Conservation (phyloP, 176 grass and related monocot species). For the Zoysia pacifica region DNA sequence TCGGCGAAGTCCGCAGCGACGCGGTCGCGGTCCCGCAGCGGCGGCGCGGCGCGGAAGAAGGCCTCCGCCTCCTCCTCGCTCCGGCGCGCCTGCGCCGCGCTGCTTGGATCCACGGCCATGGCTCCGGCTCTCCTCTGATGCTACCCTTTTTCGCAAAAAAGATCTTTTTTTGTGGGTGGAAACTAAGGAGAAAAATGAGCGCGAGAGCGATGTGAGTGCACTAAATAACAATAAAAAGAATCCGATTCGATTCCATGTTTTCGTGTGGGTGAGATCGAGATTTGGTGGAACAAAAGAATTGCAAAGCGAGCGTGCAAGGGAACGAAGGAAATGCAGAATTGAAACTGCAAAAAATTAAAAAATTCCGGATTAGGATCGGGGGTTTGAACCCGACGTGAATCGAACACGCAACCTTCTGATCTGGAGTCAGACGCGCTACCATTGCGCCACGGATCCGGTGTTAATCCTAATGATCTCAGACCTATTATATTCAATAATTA, state of each 20-base stretch:
- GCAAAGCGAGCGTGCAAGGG: not conserved
- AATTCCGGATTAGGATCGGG: not conserved
- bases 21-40: constrained; percentile 34
- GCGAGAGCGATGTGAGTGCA: constrained; percentile 1
- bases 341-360: not conserved
- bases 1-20: constrained; percentile 16
- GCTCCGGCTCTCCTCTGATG: not conserved
- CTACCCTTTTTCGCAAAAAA: not conserved
- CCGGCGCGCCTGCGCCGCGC: constrained; percentile 1
- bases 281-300: not conserved
- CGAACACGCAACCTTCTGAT: constrained; percentile 99
- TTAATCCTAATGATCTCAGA: too few relatives aligned
- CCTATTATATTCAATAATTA: too few relatives aligned
- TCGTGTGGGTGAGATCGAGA: not conserved
- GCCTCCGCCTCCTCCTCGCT: constrained; percentile 25
- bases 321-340: not conserved
- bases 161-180: not conserved
- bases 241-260: not conserved
- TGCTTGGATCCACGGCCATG: constrained; percentile 36
- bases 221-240: not conserved
- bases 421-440: constrained; percentile 99
- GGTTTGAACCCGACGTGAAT: constrained; percentile 97
- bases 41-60: constrained; percentile 54
- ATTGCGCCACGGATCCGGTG: constrained; percentile 88
- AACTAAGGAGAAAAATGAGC: not conserved